Evolutionary conservation across 2,329 filamentous ascomycete species (phyloP).

Genomic region (Oidium heveae): DNA sequence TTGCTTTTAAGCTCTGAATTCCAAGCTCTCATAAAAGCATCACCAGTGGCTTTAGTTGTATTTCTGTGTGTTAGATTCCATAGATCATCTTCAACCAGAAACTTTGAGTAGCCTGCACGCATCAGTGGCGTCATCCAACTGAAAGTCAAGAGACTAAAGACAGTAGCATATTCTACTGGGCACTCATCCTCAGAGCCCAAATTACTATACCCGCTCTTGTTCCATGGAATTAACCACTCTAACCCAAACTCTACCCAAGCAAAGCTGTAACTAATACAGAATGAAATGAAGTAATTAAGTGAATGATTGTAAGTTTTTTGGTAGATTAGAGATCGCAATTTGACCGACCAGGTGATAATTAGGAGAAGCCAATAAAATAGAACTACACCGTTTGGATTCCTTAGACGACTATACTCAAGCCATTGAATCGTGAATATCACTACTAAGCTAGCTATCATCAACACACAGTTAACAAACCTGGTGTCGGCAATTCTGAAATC

Average conservation of each 20-base stretch:
- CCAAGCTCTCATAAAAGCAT: constrained; percentile 53
- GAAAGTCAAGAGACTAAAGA: constrained; percentile 86
- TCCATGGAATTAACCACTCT: constrained; percentile 46
- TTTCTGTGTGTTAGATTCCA: constrained; percentile 74
- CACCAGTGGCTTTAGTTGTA: constrained; percentile 48
- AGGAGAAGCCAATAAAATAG: constrained; percentile 52
- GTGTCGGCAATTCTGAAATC: constrained; percentile 38
- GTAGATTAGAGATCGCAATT: constrained; percentile 40
- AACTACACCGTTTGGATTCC: constrained; percentile 44
- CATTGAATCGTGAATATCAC: constrained; percentile 43
- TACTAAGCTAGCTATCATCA: constrained; percentile 33
- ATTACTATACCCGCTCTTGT: constrained; percentile 41
- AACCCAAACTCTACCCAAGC: constrained; percentile 35
- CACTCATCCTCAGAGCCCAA: constrained; percentile 44
- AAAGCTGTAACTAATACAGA: constrained; percentile 32
- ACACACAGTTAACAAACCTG: constrained; percentile 42
- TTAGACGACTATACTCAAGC: constrained; percentile 41
- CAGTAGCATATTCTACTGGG: constrained; percentile 60
- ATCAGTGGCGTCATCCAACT: constrained; percentile 98
- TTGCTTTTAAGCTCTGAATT: constrained; percentile 43
- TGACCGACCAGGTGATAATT: constrained; percentile 35
- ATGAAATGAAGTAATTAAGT: constrained; percentile 36
- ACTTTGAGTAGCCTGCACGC: constrained; percentile 80
- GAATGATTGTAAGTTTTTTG: constrained; percentile 29
- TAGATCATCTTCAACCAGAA: constrained; percentile 77